Conservation (phyloP, 352 stramenopile genomes). For the Phytopythium montanum region DNA sequence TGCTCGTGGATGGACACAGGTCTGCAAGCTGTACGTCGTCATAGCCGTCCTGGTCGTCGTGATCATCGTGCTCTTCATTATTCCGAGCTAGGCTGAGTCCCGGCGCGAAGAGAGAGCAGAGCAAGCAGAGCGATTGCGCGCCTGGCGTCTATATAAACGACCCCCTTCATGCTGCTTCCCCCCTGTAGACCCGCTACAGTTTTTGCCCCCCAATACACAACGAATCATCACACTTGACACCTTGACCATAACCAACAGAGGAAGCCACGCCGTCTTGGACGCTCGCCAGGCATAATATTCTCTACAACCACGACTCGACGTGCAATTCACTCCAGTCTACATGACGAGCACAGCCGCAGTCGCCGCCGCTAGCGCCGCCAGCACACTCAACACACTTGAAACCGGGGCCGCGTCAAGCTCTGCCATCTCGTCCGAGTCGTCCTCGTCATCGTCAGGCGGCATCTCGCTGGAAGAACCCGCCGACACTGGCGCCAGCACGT, state of each 20-base stretch:
- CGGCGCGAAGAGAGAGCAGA: neutral
- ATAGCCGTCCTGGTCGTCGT: constrained; percentile 66
- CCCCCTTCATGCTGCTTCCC: neutral
- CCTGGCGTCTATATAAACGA: constrained; percentile 2
- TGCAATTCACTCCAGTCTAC: constrained; percentile 9
- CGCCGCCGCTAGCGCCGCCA: constrained; percentile 12
- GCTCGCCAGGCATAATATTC: neutral
- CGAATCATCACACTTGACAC: neutral
- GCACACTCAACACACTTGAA: constrained; percentile 1
- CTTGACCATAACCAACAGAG: no score
- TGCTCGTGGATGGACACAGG: constrained; percentile 14
- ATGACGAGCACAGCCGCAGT: constrained; percentile 11
- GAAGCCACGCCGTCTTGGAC: neutral
- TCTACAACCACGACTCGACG: neutral
- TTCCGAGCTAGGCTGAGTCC: constrained; percentile 21
- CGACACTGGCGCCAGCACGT: constrained; percentile 32
- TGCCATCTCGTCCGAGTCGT: constrained; percentile 50
- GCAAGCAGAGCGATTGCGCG: neutral
- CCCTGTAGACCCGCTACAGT: neutral
- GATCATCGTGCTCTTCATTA: constrained; percentile 55
- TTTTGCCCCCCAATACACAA: neutral
- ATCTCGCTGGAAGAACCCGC: constrained; percentile 12
- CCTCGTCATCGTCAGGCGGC: constrained; percentile 52
- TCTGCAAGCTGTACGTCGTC: constrained; percentile 69
- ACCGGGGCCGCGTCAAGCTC: constrained; percentile 18